Evolutionary conservation across 2,329 filamentous ascomycete genomes (phyloP).

Genomic region (Zalaria obscura): DNA sequence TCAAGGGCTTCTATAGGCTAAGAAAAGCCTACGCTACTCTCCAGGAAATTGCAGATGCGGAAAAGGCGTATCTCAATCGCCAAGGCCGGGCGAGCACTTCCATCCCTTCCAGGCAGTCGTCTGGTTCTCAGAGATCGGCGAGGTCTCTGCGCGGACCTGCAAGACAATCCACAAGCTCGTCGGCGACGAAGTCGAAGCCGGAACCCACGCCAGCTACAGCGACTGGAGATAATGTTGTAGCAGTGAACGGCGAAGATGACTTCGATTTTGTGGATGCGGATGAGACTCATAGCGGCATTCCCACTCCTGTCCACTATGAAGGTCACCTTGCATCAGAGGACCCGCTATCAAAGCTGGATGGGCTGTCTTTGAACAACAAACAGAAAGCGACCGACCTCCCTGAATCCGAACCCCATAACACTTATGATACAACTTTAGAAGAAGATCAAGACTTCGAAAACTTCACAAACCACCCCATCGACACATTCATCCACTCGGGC

Average conservation of each 20-base stretch:
- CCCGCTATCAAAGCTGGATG: conserved; percentile 10
- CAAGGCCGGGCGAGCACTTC: conserved; percentile 12
- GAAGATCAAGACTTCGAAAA: conserved; percentile 45
- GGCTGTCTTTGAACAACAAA: conserved; percentile 1
- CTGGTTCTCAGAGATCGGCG: neutral
- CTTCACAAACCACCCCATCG: conserved; percentile 57
- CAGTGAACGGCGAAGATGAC: conserved; percentile 24
- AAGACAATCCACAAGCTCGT: too few species aligned
- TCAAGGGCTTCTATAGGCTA: conserved; percentile 86
- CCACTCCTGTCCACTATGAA: conserved; percentile 33
- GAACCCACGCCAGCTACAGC: neutral
- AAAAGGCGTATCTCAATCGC: conserved; percentile 42
- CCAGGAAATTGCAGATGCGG: conserved; percentile 62
- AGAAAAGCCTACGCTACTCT: conserved; percentile 77
- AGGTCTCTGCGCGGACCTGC: neutral
- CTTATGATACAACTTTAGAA: conserved; percentile 8
- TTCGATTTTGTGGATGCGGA: conserved; percentile 44
- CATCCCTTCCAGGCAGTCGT: conserved; percentile 1
- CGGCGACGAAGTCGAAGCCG: neutral
- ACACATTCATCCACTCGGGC: conserved; percentile 80
- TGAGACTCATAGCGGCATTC: conserved; percentile 30
- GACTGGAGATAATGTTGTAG: conserved; percentile 2
- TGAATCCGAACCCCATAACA: neutral
- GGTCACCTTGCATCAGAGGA: conserved; percentile 27
- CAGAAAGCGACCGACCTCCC: neutral